phyloP scores from a whole-genome alignment of 176 grass and related monocot species.

The Eragrostis nindensis region DNA sequence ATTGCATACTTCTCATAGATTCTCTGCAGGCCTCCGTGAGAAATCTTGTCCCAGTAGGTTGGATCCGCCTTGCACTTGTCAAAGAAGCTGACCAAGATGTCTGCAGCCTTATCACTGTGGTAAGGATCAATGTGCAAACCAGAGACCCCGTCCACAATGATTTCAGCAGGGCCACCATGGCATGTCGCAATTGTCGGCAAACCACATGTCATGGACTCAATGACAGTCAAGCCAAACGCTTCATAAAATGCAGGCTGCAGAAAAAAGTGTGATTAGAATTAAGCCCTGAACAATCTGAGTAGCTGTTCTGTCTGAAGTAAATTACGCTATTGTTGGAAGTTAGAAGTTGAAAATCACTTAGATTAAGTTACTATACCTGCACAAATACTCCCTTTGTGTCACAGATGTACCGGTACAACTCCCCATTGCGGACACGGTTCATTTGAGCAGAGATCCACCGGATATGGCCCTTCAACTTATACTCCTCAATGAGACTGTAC shows the following conservation, averaged over 20 bases:
- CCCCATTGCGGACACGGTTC: slow-evolving; percentile 83
- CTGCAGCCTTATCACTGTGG: slow-evolving; percentile 81
- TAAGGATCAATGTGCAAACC: slow-evolving; percentile 96
- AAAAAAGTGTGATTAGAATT: slow-evolving; percentile 25
- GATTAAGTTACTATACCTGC: slow-evolving; percentile 55
- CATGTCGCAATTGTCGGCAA: slow-evolving; percentile 89
- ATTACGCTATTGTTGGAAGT: background rate
- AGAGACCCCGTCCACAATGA: slow-evolving; percentile 91
- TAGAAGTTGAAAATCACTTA: slow-evolving; percentile 8
- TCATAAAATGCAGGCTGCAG: slow-evolving; percentile 92
- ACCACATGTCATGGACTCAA: slow-evolving; percentile 93
- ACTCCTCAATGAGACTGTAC: slow-evolving; percentile 91
- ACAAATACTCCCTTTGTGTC: slow-evolving; percentile 92
- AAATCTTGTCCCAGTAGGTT: slow-evolving; percentile 87
- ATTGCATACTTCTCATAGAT: slow-evolving; percentile 82
- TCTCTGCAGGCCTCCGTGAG: slow-evolving; percentile 74
- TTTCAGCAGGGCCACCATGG: slow-evolving; percentile 92
- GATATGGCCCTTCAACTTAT: slow-evolving; percentile 88
- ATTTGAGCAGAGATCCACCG: slow-evolving; percentile 99
- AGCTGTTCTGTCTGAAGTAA: background rate
- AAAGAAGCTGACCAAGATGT: slow-evolving; percentile 86
- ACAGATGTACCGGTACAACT: slow-evolving; percentile 91
- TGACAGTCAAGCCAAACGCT: slow-evolving; percentile 87
- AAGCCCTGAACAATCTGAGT: background rate
- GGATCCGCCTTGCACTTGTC: slow-evolving; percentile 68